Base-by-base conservation (phyloP, 495 filamentous ascomycete genomes). In the Daldinia bambusicola region DNA sequence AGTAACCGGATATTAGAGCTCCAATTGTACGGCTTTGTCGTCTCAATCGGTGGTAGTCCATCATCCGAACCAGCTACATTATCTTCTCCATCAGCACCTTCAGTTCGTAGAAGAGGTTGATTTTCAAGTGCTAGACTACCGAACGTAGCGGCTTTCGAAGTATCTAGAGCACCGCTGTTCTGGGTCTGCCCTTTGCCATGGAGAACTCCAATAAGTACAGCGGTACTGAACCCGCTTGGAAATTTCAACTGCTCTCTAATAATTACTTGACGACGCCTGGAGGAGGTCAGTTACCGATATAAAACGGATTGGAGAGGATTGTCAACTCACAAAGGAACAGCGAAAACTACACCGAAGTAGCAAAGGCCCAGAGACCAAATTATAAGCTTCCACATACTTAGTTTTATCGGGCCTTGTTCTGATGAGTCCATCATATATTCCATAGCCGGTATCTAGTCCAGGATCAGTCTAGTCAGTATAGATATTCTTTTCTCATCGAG, bases 311-410 rank as follows among this genome's bases (percentile, higher is more conserved):
- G 4, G 26, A 20, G 9, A 3, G 51, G 14, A 31, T 2, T 32
- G 13, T n/a, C 14, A 22, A 75, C 76, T 67, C 66, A 78, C 79
- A 87, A 75, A 0, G 95, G 95, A 0, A 98, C 95, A 0, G 94
- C 95, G 82, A 99, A 97, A 3, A 98, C 91, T 0, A 98, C 95
- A 0, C 95, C 95, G 74, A 98, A 99, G 67, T 97, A 92, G 71
- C 93, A 97, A 38, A 98, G 86, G 0, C 95, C 95, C 64, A 98
- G 74, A 43, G 91, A 89, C 95, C 96, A 98, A 0, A 98, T 76
- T 16, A 95, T 89, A 62, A 97, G 75, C 74, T 94, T 92, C 79
- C 89, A 86, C 70, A 92, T 84, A 16, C 88, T 85, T 6, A 98
- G 76, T 56, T 84, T 79, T 22, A 99, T 74, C 4, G 94, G 92